A percentile compares a stretch with the other conserved stretches of the same genome.
Conservation (phyloP, 2,329 filamentous ascomycete species). For the Colletotrichum eremochloae region DNA sequence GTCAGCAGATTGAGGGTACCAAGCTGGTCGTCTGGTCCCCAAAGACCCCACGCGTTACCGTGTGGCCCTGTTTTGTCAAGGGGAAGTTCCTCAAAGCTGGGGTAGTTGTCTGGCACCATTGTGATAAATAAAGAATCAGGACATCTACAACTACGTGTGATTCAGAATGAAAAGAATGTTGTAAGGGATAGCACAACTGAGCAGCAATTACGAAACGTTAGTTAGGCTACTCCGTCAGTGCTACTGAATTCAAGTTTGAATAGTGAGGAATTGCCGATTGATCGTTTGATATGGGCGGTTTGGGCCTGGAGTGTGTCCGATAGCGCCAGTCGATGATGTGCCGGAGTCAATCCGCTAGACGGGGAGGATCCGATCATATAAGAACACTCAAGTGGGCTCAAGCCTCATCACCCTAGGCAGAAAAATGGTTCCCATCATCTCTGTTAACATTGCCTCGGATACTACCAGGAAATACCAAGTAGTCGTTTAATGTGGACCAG, state of each 20-base stretch:
- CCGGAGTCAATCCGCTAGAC: background rate
- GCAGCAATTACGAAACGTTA: background rate
- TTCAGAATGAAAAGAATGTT: background rate
- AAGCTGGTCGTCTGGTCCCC: constrained; percentile 63
- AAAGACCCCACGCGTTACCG: constrained; percentile 69
- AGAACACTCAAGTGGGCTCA: background rate
- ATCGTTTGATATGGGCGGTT: background rate
- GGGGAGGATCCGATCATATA: background rate
- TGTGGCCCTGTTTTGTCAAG: constrained; percentile 62
- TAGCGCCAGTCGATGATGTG: background rate
- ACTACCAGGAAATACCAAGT: background rate
- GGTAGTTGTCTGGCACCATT: background rate
- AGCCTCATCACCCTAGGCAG: background rate
- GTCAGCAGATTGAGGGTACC: constrained; percentile 69
- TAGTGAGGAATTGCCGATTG: background rate
- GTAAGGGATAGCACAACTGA: background rate
- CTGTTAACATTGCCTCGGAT: background rate
- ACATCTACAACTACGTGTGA: background rate
- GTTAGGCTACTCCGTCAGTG: background rate
- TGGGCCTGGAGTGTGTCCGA: background rate
- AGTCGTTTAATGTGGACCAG: background rate
- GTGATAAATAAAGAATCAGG: background rate
- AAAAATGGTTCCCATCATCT: background rate
- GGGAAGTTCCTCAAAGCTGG: constrained; percentile 53
- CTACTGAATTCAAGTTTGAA: background rate